Base-by-base conservation (phyloP, 2,329 filamentous ascomycete genomes). In the Hypoxylon sp. region DNA sequence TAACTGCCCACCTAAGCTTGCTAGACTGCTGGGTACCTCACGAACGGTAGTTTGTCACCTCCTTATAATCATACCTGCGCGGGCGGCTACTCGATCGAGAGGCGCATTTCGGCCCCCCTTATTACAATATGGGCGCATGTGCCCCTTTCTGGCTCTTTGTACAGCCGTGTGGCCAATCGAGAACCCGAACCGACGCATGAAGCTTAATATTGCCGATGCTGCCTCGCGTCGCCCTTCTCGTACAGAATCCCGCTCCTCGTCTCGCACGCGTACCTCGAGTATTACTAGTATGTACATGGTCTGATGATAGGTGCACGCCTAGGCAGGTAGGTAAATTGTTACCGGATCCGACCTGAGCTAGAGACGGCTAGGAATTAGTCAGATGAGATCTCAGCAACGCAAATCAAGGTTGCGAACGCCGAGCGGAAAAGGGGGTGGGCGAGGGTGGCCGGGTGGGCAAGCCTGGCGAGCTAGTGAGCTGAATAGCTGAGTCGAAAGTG, bases 71-170 rank as follows among this genome's bases (percentile, higher is more conserved):
- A 48, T 49, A 10, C 37, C 20, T 47, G 23, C 48, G 27, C 46
- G 50, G 54, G 60, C 60, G 56, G 49, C 42, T 63, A 63, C 52
- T 59, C 60, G 49, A n/a, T 51, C 55, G 15, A 51, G 46, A 43
- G 57, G 54, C 49, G 55, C 52, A 50, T 57, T 35, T 42, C 53
- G 56, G 52, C 60, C 60, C 60, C 60, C 48, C 60, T 50, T 42
- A 46, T 54, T 47, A 46, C 48, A 54, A 48, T 35, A 46, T 53
- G 56, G n/a, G 60, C 46, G 60, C 48, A 50, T 45, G 56, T 54
- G 49, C 52, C 60, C 60, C 60, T 63, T 63, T 60, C 51, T 31
- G 60, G 53, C 45, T 57, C 57, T 54, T 50, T 43, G 50, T 63
- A 60, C 41, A 24, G 21, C 38, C 38, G 17, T 11, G 37, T 10